Evolutionary conservation across 192 early-diverging fungal species (phyloP), one percentile per base, ranked within the genome.

Genomic region (Jimgerdemannia flammicorona): DNA sequence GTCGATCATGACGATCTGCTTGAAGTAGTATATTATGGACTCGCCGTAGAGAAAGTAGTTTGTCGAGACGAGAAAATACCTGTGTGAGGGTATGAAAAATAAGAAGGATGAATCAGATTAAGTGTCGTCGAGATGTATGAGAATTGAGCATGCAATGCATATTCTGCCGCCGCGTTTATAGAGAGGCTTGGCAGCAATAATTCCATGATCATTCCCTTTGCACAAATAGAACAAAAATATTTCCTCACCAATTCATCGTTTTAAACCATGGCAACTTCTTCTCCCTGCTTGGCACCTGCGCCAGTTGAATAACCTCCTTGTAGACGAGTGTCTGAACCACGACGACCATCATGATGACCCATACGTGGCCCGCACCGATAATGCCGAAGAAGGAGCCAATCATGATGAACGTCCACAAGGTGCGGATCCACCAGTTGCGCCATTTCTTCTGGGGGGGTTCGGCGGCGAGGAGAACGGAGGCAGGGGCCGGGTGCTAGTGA

Each of bases 1-100:
- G 72, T 97, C 95, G 44, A 96, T 92, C 80, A 95, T 89, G 39
- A 94, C 87, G 67, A 88, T 85, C 74, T 92, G 87, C 83, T 94
- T 92, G 78, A 97, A 95, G 74, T 94, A 95, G 59, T 95, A 90
- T 72, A 97, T 95, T 71, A 96, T 85, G 73, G 93, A 94, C 83
- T 96, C 95, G 43, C 97, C 97, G 77, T 99, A 97, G 69, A 99
- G 84, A 75, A 94, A 99, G 82, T 96, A 99, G 79, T 96, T 94
- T 63, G 95, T 95, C 59, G 91, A 90, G 69, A 90, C 79, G 72
- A 99, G 80, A 77, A 97, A 98, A 83, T 97, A 98, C 87, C 88
- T 90, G 80, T 67, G 39, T 59, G 49, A 6, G 49, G 49, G 71
- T 29, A 29, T 3, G 20, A 4, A 64, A 40, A 74, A 11, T 59